phyloP scores from a whole-genome alignment of 345 rosid genomes.

The Dimocarpus longan region DNA sequence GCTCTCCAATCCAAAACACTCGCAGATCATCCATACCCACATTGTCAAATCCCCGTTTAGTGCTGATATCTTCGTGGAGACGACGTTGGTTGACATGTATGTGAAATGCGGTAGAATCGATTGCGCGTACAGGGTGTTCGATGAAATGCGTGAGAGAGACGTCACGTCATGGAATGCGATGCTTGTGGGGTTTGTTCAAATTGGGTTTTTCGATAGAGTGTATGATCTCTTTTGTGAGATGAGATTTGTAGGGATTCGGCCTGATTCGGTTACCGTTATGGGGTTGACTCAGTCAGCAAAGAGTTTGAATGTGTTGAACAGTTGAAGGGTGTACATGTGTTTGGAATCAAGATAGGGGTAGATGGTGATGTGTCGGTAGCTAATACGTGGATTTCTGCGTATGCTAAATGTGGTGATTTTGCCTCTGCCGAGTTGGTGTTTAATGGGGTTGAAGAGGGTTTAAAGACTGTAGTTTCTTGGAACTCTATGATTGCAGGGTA shows the following conservation, averaged over 20 bases:
- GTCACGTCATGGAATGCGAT: conserved; percentile 63
- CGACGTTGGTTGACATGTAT: conserved; percentile 50
- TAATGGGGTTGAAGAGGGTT: conserved; percentile 37
- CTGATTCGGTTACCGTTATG: conserved; percentile 63
- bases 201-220: conserved; percentile 33
- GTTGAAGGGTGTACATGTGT: conserved; percentile 48
- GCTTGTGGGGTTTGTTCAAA: conserved; percentile 51
- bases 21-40: conserved; percentile 46
- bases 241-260: conserved; percentile 40
- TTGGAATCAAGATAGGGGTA: conserved; percentile 55
- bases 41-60: conserved; percentile 48
- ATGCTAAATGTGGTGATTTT: conserved; percentile 62
- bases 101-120: conserved; percentile 39
- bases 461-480: conserved; percentile 49
- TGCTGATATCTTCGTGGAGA: conserved; percentile 48
- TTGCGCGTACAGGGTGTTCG: conserved; percentile 41
- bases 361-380: conserved; percentile 52
- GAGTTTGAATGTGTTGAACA: conserved; percentile 39
- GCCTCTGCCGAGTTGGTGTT: conserved; percentile 50
- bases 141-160: conserved; percentile 34
- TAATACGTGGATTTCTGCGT: conserved; percentile 60
- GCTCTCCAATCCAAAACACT: conserved; percentile 26
- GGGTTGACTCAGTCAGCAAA: conserved; percentile 40
- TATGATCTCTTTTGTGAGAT: conserved; percentile 42
- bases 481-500: conserved; percentile 71